Evolutionary conservation across 345 rosid species (phyloP).

Genomic region (Mercurialis annua): DNA sequence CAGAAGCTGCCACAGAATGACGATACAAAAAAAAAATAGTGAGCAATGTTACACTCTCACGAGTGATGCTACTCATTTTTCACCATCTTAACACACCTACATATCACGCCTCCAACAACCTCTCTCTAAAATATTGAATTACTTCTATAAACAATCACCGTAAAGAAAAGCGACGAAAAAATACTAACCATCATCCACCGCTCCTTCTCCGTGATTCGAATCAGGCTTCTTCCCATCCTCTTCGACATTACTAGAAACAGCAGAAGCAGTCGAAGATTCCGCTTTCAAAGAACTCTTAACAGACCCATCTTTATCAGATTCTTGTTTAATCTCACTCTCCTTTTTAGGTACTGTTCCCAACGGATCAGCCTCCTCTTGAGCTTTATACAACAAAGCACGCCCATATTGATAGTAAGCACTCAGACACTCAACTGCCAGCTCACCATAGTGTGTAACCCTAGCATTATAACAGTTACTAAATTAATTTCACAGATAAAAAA

Average conservation of each 20-base stretch:
- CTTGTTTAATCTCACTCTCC: constrained; percentile 43
- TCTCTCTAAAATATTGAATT: neutral
- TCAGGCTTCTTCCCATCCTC: constrained; percentile 37
- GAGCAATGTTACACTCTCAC: neutral
- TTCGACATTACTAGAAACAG: constrained; percentile 45
- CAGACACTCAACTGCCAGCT: constrained; percentile 64
- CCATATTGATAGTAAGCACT: constrained; percentile 79
- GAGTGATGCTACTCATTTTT: neutral
- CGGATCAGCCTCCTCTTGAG: constrained; percentile 93
- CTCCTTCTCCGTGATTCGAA: constrained; percentile 47
- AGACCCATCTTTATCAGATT: constrained; percentile 42
- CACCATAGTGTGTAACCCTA: constrained; percentile 75
- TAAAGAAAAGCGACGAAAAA: neutral
- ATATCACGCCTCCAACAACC: neutral
- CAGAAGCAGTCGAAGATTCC: constrained; percentile 53
- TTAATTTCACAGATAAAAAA: neutral
- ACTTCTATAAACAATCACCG: neutral
- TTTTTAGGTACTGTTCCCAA: constrained; percentile 68
- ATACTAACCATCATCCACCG: constrained; percentile 39
- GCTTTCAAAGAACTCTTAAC: constrained; percentile 36
- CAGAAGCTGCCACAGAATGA: constrained; percentile 33
- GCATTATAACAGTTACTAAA: neutral
- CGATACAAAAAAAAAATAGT: neutral
- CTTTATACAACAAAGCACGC: constrained; percentile 70
- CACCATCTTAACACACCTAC: constrained; percentile 4